These are phyloP conservation scores for Botrytis galanthina DNA, from an alignment of 2,329 filamentous ascomycete species.

Conservation along the genomic window DNA sequence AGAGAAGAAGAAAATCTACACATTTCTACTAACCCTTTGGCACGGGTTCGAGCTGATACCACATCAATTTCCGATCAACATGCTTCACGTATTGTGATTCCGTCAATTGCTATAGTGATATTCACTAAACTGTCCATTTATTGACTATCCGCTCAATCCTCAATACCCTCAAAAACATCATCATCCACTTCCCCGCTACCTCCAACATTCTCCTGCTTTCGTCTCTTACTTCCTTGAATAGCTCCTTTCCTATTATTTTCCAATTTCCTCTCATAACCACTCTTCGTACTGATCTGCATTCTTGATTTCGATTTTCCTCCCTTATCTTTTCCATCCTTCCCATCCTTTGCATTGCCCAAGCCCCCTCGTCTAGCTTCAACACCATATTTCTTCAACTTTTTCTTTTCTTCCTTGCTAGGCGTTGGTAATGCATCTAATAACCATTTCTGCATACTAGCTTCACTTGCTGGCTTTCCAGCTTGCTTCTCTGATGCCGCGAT, in stretches of 20 bases:
- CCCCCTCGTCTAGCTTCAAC: slow-evolving; percentile 65
- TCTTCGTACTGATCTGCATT: slow-evolving; percentile 76
- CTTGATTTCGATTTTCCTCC: slow-evolving; percentile 31
- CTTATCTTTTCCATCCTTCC: slow-evolving; percentile 40
- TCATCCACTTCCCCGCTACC: slow-evolving; percentile 28
- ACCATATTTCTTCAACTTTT: slow-evolving; percentile 76
- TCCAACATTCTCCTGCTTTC: slow-evolving; percentile 41
- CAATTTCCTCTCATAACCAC: slow-evolving; percentile 67
- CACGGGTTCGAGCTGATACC: no score
- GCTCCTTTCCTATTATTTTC: slow-evolving; percentile 66
- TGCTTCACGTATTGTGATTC: background rate
- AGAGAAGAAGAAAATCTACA: background rate
- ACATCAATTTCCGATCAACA: background rate
- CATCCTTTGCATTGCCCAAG: slow-evolving; percentile 42
- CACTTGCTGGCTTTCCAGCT: slow-evolving; percentile 49
- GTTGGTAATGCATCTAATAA: slow-evolving; percentile 82
- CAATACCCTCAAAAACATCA: slow-evolving; percentile 50
- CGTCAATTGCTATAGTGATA: background rate
- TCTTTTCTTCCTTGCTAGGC: slow-evolving; percentile 78
- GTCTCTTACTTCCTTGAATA: slow-evolving; percentile 58
- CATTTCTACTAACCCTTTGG: background rate
- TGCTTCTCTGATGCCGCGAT: slow-evolving; percentile 81
- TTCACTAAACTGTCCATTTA: background rate
- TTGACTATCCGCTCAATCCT: slow-evolving; percentile 37
- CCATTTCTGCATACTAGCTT: slow-evolving; percentile 74